phyloP scores from a whole-genome alignment of 129 eudicot species.

The Pseudognaphalium luteoalbum region DNA sequence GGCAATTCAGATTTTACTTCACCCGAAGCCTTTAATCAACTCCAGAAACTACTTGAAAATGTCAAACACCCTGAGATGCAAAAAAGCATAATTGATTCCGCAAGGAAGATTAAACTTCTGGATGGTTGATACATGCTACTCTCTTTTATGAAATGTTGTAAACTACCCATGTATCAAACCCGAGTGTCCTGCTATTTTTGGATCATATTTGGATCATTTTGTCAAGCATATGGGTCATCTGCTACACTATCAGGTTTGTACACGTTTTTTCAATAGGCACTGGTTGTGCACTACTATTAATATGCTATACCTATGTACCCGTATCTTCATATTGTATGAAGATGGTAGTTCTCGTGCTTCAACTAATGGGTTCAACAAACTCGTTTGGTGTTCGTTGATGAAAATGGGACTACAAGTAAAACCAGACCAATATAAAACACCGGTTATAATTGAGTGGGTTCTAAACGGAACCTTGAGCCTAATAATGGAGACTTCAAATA shows the following conservation, averaged over 20 bases:
- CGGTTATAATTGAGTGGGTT: no score
- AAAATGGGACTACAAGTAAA: no score
- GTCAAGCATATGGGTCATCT: background rate
- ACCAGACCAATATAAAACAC: no score
- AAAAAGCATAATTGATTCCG: conserved; percentile 42
- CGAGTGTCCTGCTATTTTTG: background rate
- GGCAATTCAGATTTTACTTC: conserved; percentile 35
- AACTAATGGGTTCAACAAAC: no score
- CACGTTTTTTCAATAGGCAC: background rate
- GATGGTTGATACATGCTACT: conserved; percentile 30
- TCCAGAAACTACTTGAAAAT: conserved; percentile 47
- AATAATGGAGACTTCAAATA: no score
- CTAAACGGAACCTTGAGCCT: no score
- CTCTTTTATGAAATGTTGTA: background rate
- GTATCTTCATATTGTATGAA: background rate
- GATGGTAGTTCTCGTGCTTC: background rate
- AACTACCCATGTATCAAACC: conserved; percentile 3
- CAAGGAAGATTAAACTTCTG: conserved; percentile 55
- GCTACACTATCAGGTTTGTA: conserved; percentile 15
- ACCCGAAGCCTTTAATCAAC: conserved; percentile 47
- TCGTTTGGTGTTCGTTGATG: no score
- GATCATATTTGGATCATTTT: background rate
- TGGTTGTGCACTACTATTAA: conserved; percentile 8
- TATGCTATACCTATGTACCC: background rate
- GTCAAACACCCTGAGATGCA: conserved; percentile 46